phyloP scores from a whole-genome alignment of 192 early-diverging fungal species.

The Backusella circina region DNA sequence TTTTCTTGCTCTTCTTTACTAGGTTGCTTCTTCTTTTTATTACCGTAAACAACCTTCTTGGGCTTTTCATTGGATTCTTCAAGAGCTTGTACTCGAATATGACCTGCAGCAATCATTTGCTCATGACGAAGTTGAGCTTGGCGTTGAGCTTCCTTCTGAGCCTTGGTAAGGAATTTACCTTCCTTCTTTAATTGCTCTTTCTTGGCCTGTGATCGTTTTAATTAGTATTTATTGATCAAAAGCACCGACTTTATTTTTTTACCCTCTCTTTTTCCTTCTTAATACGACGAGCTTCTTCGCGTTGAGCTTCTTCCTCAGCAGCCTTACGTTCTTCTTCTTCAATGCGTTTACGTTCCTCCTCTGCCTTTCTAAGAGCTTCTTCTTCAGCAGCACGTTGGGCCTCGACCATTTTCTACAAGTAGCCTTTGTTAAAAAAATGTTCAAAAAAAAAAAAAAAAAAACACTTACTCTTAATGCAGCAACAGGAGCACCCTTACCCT shows the following conservation, averaged over 20 bases:
- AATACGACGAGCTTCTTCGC: conserved; percentile 68
- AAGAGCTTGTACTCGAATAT: conserved; percentile 68
- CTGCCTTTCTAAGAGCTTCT: conserved; percentile 57
- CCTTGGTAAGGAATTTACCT: conserved; percentile 90
- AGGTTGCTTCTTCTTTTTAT: conserved; percentile 67
- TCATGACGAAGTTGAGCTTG: conserved; percentile 67
- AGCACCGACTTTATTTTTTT: not conserved
- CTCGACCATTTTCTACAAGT: conserved; percentile 63
- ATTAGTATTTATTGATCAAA: not conserved
- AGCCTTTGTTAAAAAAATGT: conserved; percentile 20
- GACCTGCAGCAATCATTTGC: conserved; percentile 74
- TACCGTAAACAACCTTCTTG: conserved; percentile 72
- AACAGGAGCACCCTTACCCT: conserved; percentile 54
- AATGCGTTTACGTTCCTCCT: conserved; percentile 65
- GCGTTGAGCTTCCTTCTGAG: conserved; percentile 84
- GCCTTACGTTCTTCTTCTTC: conserved; percentile 67
- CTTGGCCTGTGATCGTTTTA: conserved; percentile 52
- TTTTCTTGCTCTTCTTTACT: conserved; percentile 34
- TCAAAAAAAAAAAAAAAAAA: not conserved
- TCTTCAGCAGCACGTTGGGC: conserved; percentile 76
- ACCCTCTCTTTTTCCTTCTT: conserved; percentile 83
- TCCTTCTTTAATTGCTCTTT: conserved; percentile 86
- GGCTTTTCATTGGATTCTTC: conserved; percentile 47
- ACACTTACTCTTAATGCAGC: conserved; percentile 47
- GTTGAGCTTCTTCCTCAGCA: conserved; percentile 70